phyloP scores from a whole-genome alignment of 225 moss, liverwort and hornwort species.

The Physcomitrium patens region DNA sequence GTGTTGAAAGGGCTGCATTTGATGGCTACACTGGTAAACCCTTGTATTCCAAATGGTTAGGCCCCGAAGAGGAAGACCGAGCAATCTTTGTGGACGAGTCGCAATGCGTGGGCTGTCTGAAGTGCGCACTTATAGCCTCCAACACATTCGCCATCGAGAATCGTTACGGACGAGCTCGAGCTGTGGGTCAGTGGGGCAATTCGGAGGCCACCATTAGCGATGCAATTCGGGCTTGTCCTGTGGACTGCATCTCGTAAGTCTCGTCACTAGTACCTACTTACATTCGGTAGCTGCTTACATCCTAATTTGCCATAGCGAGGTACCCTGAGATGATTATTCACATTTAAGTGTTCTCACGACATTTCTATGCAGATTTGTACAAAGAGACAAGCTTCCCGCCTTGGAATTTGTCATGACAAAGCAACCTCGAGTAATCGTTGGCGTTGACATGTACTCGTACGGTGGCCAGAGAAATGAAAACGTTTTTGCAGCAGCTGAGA shows the following conservation, averaged over 20 bases:
- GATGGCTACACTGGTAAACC: constrained; percentile 85
- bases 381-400: constrained; percentile 71
- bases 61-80: constrained; percentile 68
- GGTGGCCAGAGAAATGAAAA: constrained; percentile 83
- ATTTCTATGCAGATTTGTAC: constrained; percentile 70
- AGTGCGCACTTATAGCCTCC: constrained; percentile 89
- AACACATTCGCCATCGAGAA: constrained; percentile 90
- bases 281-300: neutral
- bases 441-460: constrained; percentile 60
- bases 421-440: constrained; percentile 76
- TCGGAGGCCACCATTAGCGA: constrained; percentile 71
- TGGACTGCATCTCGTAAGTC: constrained; percentile 94
- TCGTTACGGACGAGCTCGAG: constrained; percentile 83
- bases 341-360: neutral
- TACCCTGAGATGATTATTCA: neutral
- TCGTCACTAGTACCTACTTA: neutral
- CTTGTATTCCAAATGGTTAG: constrained; percentile 89
- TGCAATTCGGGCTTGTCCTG: constrained; percentile 89
- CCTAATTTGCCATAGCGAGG: neutral
- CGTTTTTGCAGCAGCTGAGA: constrained; percentile 78
- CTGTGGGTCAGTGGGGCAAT: constrained; percentile 91
- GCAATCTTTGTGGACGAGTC: constrained; percentile 94
- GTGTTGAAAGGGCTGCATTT: constrained; percentile 66
- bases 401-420: constrained; percentile 96
- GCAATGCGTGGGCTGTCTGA: constrained; percentile 88